Conservation (phyloP, 495 filamentous ascomycete genomes). For the Tuber microsphaerosporum region DNA sequence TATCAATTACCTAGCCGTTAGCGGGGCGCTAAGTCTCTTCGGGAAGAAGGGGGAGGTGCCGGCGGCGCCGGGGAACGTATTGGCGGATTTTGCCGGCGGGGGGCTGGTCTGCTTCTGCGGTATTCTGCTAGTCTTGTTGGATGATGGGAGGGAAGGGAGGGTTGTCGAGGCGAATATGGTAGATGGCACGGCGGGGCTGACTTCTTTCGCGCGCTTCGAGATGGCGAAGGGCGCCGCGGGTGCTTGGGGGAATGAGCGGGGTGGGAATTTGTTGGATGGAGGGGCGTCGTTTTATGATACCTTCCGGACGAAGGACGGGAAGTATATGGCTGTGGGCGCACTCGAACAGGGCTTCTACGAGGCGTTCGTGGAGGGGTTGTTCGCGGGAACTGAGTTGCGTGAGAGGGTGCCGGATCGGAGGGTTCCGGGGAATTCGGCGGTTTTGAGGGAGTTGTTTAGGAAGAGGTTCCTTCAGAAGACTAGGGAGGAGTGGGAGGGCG, state of each 20-base stretch:
- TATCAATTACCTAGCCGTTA: slow-evolving; percentile 92
- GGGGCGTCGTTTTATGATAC: slow-evolving; percentile 83
- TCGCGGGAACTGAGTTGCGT: slow-evolving; percentile 43
- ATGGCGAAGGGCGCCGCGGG: slow-evolving; percentile 47
- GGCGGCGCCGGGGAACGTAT: slow-evolving; percentile 70
- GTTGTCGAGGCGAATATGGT: slow-evolving; percentile 96
- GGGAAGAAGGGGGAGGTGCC: slow-evolving; percentile 63
- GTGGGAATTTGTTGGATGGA: slow-evolving; percentile 71
- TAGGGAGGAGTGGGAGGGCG: slow-evolving; percentile 68
- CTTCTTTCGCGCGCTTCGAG: slow-evolving; percentile 63
- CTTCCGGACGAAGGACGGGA: slow-evolving; percentile 75
- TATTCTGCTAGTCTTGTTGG: slow-evolving; percentile 58
- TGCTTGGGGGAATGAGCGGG: slow-evolving; percentile 57
- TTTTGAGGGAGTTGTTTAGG: slow-evolving; percentile 55
- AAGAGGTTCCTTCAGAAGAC: slow-evolving; percentile 64
- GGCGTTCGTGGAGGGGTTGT: slow-evolving; percentile 57
- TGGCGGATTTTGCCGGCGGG: slow-evolving; percentile 87
- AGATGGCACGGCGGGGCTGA: slow-evolving; percentile 72
- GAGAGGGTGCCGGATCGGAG: slow-evolving; percentile 51
- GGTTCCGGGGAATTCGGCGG: slow-evolving; percentile 59
- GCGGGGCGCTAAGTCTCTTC: slow-evolving; percentile 68
- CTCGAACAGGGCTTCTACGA: slow-evolving; percentile 80
- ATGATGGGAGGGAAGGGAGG: slow-evolving; percentile 62
- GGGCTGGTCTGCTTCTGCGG: slow-evolving; percentile 70
- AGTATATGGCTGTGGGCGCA: slow-evolving; percentile 83